These are phyloP conservation scores for Lobulomyces angularis DNA, from an alignment of 192 early-diverging fungal species.

Conservation along the genomic window DNA sequence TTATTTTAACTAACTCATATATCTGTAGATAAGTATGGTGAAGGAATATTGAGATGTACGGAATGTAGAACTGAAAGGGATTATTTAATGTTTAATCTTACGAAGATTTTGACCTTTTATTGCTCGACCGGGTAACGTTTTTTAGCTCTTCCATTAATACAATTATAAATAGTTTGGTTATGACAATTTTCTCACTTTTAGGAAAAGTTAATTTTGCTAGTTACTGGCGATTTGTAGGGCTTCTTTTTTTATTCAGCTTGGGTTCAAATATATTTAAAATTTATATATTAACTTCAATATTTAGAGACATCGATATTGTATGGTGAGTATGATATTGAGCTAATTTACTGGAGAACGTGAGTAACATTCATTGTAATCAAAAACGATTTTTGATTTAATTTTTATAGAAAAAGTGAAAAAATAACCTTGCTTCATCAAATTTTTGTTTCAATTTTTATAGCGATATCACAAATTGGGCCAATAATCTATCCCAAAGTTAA, in stretches of 20 bases:
- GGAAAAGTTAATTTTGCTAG: slow-evolving; percentile 24
- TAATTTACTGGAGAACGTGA: not conserved
- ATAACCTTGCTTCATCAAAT: slow-evolving; percentile 29
- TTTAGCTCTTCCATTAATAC: too few species aligned
- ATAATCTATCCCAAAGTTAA: slow-evolving; percentile 28
- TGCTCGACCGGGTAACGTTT: too few species aligned
- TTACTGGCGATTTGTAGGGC: slow-evolving; percentile 26
- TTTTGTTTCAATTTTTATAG: slow-evolving; percentile 25
- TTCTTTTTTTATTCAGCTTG: slow-evolving; percentile 13
- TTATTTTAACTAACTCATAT: too few species aligned
- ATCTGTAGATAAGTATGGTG: slow-evolving; percentile 30
- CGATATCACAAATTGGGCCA: slow-evolving; percentile 31
- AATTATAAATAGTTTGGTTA: slow-evolving; percentile 10
- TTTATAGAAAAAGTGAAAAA: slow-evolving; percentile 12
- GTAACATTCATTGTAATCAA: not conserved
- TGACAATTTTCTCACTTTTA: slow-evolving; percentile 22
- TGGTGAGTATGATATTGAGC: too few species aligned
- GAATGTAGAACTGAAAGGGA: slow-evolving; percentile 28
- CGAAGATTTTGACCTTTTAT: slow-evolving; percentile 16
- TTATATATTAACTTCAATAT: slow-evolving; percentile 10
- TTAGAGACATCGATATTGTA: too few species aligned
- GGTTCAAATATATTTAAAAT: slow-evolving; percentile 10
- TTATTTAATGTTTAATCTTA: slow-evolving; percentile 12
- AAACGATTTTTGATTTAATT: not conserved
- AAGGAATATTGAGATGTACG: slow-evolving; percentile 10